Evolutionary conservation across 116 monocot genomes (phyloP), one percentile per base, ranked within the genome.

Genomic region (Dioscorea cayenensis): DNA sequence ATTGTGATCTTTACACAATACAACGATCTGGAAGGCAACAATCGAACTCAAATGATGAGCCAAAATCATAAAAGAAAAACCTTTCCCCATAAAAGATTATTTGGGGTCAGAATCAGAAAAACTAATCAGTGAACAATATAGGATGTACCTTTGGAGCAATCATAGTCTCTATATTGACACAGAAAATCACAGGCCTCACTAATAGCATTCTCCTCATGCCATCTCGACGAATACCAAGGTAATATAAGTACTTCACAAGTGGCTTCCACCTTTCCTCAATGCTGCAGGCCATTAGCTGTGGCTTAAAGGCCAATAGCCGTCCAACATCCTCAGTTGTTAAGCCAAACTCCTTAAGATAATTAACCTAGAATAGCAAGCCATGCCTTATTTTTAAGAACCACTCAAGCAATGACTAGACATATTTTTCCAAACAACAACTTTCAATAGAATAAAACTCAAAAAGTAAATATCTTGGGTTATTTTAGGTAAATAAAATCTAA

Each of bases 221-320:
- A 81, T 97, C 93, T 71, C 82, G 82, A 10, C 70, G 73, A 68
- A 97, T 76, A 36, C 90, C 92, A 69, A 92, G 90, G 75, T 96
- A 90, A 74, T 96, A 92, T 48, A 96, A 58, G 61, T 92, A 96
- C 69, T 86, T 92, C 21, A 96, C 90, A 64, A 96, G 90, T 49
- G 96, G 96, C 69, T 84, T 96, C 96, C 83, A 96, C 71, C 86
- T 80, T 75, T 96, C 88, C 72, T 96, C 90, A 75, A 96, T 88
- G 79, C 92, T 90, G 66, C 96, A 92, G 65, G 86, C 96, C 87
- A 96, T 96, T 58, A 96, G 70, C 43, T 92, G 92, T 67, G 96
- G 96, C 61, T 88, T 92, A 69, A 78, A 86, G 66, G 90, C 84
- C 64, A 96, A 71, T n/a, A 96, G 64, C 21, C 79, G 67, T 35